Conservation (phyloP, 2,329 filamentous ascomycete genomes). For the Orbilia brochopaga region DNA sequence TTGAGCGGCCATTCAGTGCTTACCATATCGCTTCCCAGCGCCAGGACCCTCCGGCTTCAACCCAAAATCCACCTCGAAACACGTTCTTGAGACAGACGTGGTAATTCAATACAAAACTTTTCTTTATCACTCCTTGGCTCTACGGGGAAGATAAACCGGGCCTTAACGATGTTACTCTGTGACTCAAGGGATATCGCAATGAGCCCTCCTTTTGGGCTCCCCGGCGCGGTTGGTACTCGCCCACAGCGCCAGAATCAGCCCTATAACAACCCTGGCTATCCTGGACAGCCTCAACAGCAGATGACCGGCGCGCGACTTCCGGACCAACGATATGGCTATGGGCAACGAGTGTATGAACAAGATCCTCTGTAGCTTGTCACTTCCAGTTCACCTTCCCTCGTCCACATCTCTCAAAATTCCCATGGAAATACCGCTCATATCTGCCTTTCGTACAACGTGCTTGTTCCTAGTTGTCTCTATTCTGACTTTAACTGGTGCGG, state of each 20-base stretch:
- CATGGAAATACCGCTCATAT: not conserved
- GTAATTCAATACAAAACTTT: constrained; percentile 46
- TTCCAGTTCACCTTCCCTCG: not conserved
- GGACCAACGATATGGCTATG: constrained; percentile 43
- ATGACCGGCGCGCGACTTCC: constrained; percentile 19
- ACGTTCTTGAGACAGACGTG: constrained; percentile 40
- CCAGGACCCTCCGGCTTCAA: constrained; percentile 26
- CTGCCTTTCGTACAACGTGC: not conserved
- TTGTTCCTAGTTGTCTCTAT: not conserved
- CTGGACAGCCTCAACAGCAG: constrained; percentile 33
- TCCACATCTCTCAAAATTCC: not conserved
- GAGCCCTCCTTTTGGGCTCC: constrained; percentile 47
- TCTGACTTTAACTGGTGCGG: constrained; percentile 25
- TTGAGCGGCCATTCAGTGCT: constrained; percentile 8
- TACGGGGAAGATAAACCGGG: constrained; percentile 40
- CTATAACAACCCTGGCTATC: constrained; percentile 20
- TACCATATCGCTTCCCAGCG: constrained; percentile 26
- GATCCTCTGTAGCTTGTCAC: constrained; percentile 10
- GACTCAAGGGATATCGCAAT: constrained; percentile 51
- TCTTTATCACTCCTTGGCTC: constrained; percentile 30
- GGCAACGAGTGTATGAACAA: constrained; percentile 42
- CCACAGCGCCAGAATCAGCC: constrained; percentile 30
- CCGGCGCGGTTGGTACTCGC: constrained; percentile 31
- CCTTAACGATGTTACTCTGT: constrained; percentile 51
- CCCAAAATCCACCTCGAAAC: constrained; percentile 17